Conservation (phyloP, 495 filamentous ascomycete genomes). For the Trypethelium eluteriae region DNA sequence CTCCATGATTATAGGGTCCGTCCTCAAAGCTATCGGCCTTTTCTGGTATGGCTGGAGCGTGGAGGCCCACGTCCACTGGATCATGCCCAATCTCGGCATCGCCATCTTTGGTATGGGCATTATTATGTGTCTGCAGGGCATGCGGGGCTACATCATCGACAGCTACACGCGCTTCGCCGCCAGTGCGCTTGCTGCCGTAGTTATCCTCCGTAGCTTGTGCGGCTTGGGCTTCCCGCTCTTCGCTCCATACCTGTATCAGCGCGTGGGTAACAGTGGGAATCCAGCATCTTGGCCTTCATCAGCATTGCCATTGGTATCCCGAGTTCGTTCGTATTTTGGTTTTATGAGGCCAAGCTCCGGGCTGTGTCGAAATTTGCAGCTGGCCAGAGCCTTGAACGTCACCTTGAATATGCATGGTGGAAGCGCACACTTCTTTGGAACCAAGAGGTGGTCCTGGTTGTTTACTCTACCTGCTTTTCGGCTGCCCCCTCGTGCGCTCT, state of each 20-base stretch:
- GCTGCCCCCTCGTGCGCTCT: too few species aligned
- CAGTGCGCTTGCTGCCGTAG: slow-evolving; percentile 55
- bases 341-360: slow-evolving; percentile 19
- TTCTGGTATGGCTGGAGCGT: slow-evolving; percentile 69
- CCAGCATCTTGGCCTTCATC: slow-evolving; percentile 21
- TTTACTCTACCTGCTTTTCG: too few species aligned
- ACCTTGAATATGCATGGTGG: background rate
- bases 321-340: slow-evolving; percentile 23
- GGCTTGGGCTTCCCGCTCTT: slow-evolving; percentile 71
- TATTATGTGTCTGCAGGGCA: slow-evolving; percentile 54
- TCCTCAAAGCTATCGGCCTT: slow-evolving; percentile 55
- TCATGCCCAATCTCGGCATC: slow-evolving; percentile 59
- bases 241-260: slow-evolving; percentile 54
- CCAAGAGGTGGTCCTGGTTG: too few species aligned
- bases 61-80: slow-evolving; percentile 57
- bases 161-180: slow-evolving; percentile 63
- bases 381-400: slow-evolving; percentile 10
- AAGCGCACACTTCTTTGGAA: background rate
- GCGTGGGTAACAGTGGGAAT: slow-evolving; percentile 24
- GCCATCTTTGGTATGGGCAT: slow-evolving; percentile 47
- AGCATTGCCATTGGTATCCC: slow-evolving; percentile 24
- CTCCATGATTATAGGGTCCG: slow-evolving; percentile 48
- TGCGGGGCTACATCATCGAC: slow-evolving; percentile 64
- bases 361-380: slow-evolving; percentile 23
- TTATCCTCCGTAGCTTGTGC: slow-evolving; percentile 53